Evolutionary conservation across 202 grass and related monocot genomes (phyloP).

Genomic region (Hordeum pubiflorum): DNA sequence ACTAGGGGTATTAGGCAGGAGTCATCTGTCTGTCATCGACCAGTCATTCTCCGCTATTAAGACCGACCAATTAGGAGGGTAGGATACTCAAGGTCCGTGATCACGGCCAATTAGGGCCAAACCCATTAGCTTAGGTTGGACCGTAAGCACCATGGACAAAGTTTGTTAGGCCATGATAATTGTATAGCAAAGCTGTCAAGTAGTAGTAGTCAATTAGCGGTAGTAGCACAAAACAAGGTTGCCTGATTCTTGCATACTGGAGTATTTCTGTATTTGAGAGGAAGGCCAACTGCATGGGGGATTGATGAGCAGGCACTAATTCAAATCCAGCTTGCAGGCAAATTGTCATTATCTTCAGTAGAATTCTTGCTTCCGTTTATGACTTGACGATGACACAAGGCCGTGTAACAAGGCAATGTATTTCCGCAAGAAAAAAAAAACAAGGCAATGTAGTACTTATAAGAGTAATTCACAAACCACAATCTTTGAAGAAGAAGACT

Average conservation of each 20-base stretch:
- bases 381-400: not conserved
- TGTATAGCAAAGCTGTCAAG: conserved; percentile 6
- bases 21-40: not conserved
- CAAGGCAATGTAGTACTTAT: not conserved
- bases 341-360: not conserved
- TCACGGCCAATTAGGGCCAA: conserved; percentile 3
- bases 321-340: not conserved
- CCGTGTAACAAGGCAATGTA: not conserved
- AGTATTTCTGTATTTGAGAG: not conserved
- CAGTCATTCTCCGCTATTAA: conserved; percentile 9
- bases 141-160: conserved; percentile 23
- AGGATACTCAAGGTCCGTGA: not conserved
- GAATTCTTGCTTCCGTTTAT: not conserved
- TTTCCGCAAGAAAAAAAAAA: no score
- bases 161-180: conserved; percentile 23
- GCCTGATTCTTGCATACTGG: not conserved
- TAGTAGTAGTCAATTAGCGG: not conserved
- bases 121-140: conserved; percentile 3
- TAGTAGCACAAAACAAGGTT: conserved; percentile 1
- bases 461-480: not conserved
- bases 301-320: not conserved
- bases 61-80: not conserved
- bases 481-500: not conserved
- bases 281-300: conserved; percentile 6
- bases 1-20: conserved; percentile 14